phyloP scores from a whole-genome alignment of 495 filamentous ascomycete genomes.

The Xylaria grammica region DNA sequence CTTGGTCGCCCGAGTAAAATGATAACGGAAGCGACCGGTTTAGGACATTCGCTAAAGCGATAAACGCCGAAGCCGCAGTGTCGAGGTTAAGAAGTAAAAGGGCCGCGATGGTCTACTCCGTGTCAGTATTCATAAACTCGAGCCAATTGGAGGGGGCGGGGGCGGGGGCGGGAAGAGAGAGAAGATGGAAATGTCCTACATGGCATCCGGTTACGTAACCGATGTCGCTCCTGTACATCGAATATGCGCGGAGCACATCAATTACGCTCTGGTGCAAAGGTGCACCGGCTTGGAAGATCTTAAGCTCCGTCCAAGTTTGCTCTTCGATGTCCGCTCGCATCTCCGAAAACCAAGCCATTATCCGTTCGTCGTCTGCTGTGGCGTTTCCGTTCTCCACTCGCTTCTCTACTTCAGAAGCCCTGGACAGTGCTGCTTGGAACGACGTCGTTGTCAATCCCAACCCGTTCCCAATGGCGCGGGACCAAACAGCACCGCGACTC shows the following conservation, averaged over 20 bases:
- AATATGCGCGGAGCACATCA: constrained; percentile 86
- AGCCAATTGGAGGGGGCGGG: neutral
- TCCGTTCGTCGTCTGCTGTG: constrained; percentile 51
- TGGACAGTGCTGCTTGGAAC: constrained; percentile 77
- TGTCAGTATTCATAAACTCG: constrained; percentile 29
- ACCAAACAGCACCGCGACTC: constrained; percentile 84
- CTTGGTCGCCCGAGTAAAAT: constrained; percentile 79
- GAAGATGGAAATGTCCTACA: constrained; percentile 52
- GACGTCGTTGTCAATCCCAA: constrained; percentile 76
- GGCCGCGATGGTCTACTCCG: constrained; percentile 73
- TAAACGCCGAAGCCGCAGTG: constrained; percentile 73
- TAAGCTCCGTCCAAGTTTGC: constrained; percentile 76
- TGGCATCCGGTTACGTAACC: constrained; percentile 89
- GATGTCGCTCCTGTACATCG: constrained; percentile 92
- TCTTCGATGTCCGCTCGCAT: constrained; percentile 72
- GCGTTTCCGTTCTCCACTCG: constrained; percentile 48
- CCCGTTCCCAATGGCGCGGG: constrained; percentile 85
- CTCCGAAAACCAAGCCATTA: constrained; percentile 63
- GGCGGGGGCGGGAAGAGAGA: neutral
- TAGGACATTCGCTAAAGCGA: constrained; percentile 82
- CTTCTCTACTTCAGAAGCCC: constrained; percentile 70
- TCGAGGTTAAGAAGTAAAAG: constrained; percentile 85
- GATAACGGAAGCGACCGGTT: constrained; percentile 88
- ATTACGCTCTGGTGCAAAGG: constrained; percentile 77
- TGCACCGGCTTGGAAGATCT: constrained; percentile 78